Percentiles rank a stretch among this genome's conserved stretches.
Conservation (phyloP, 345 rosid species). For the Jatropha curcas region DNA sequence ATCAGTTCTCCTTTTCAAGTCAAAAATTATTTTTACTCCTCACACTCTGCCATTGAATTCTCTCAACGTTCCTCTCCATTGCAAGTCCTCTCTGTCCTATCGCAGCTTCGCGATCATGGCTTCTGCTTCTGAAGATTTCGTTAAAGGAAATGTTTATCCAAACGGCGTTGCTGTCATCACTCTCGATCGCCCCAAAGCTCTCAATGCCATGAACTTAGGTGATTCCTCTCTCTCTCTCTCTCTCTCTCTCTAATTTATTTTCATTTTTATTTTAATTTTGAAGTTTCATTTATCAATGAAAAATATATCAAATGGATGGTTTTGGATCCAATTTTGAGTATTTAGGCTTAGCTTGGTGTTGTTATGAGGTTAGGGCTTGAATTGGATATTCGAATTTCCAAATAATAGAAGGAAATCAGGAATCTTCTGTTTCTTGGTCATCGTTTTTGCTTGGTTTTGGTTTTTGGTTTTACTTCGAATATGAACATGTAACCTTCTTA, state of each 20-base stretch:
- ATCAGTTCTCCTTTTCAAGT: conserved; percentile 22
- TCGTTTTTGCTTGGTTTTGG: too few species aligned
- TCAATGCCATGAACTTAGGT: conserved; percentile 97
- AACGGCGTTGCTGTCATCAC: conserved; percentile 95
- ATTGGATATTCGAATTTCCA: not conserved
- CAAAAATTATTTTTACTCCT: conserved; percentile 13
- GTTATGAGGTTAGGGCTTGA: not conserved
- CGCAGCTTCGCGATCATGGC: conserved; percentile 54
- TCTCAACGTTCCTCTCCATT: conserved; percentile 5
- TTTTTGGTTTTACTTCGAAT: not conserved
- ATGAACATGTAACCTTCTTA: not conserved
- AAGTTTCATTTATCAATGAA: not conserved
- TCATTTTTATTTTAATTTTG: too few species aligned
- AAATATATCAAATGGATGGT: not conserved
- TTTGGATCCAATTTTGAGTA: not conserved
- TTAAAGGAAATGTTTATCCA: conserved; percentile 64
- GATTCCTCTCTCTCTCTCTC: not conserved
- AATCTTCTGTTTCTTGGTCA: too few species aligned
- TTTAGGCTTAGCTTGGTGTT: not conserved
- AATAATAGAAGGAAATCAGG: too few species aligned
- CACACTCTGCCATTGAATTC: not conserved
- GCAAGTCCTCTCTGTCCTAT: conserved; percentile 15
- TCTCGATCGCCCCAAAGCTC: conserved; percentile 90
- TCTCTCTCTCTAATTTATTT: too few species aligned
- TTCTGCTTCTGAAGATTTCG: conserved; percentile 48